Base-by-base conservation (phyloP, 129 eudicot species). In the Artemisia annua region DNA sequence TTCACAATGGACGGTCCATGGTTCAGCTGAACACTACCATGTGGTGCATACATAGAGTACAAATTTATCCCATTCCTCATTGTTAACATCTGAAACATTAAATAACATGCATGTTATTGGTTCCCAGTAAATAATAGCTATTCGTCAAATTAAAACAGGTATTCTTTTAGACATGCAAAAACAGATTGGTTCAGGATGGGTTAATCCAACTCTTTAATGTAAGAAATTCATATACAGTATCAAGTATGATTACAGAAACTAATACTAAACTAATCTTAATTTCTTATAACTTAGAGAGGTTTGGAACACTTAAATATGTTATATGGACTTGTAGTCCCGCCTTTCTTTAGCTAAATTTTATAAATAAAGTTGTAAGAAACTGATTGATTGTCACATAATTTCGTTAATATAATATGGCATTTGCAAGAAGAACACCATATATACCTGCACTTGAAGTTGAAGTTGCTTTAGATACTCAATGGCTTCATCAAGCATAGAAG, bases 401-500 rank as follows among this genome's bases (percentile, higher is more conserved):
- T 35, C 7, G 43, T 35, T 35, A 35, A 35, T 35, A 35, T 35
- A 5, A 35, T 35, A 35, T 35, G 43, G 43, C 43, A 35, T 35
- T 5, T 35, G 50, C 18, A 66, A 16, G 19, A 3, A n/a, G 15
- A n/a, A 15, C 13, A 35, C 11, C 11, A 2, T 39, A 39, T 39
- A 22, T 64, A 86, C 98, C 92, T 93, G 96, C 15, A 92, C 98
- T 76, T 92, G 98, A 62, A 93, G 91, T 80, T 93, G 98, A n/a
- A 93, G 96, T 87, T 93, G 96, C 87, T 93, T 90, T 30, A 93
- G 86, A 61, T 93, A 93, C 69, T 89, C 97, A 82, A 93, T 93
- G 57, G 95, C 98, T 80, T 92, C 96, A 72, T 92, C 97, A 70
- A 92, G 86, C 98, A 92, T 92, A 11, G 98, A 93, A 67, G 98